Base-by-base conservation (phyloP, 164 flowering plant genomes). In the Akebia trifoliata region DNA sequence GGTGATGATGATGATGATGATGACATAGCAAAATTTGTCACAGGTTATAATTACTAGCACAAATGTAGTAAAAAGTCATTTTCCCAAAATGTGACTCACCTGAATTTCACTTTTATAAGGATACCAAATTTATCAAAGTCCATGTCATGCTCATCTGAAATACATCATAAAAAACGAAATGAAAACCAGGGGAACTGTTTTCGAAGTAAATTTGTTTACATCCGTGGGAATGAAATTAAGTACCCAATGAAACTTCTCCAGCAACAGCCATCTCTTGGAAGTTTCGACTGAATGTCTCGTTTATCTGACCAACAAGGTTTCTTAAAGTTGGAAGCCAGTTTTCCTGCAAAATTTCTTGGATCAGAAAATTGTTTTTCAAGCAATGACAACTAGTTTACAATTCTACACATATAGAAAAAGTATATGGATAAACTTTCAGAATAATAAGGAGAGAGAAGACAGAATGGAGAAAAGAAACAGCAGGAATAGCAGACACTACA, bases 201-300 rank as follows among this genome's bases (percentile, higher is more conserved):
- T 35, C 8, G 6, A 42, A 35, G 25, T 40, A 46, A 49, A 6
- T 17, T 14, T 31, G 8, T 21, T 15, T 2, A 42, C 26, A 20
- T 25, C 21, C 25, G 17, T 20, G 44, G 8, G 25, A 43, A 14
- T 24, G 36, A 15, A 28, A 35, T 31, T 18, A 40, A 32, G 62
- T 80, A 84, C 97, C 97, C 61, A 93, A 68, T 44, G 74, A 79
- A 62, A 93, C 97, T 81, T 93, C 99, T 69, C 99, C 99, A 6
- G 99, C 97, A 72, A 93, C 90, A 49, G 99, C 99, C 99, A 93
- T 93, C 64, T 93, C 93, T 66, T 77, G 82, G 60, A 93, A 93
- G 71, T 90, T 93, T 15, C 71, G 78, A 61, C 99, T 76, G 35
- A 93, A 93, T 47, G 92, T 93, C 59, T 78, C 87, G 73, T 87